Evolutionary conservation across 495 filamentous ascomycete species (phyloP).

Genomic region (Immersiella caudata): DNA sequence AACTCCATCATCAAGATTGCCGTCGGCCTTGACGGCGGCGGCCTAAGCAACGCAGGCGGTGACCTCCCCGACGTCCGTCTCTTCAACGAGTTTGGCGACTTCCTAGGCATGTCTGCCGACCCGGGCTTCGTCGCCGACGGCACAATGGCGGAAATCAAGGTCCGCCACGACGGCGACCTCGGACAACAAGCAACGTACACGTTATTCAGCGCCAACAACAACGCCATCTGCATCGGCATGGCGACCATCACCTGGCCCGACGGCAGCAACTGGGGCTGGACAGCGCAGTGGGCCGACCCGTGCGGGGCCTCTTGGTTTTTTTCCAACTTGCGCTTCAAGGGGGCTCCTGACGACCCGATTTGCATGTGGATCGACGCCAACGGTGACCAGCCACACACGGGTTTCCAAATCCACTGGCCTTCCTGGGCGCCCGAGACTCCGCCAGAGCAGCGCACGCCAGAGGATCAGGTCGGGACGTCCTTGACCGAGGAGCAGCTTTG

Average conservation of each 20-base stretch:
- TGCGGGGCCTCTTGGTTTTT: too few relatives aligned
- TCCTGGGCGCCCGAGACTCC: not conserved
- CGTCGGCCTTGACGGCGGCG: constrained; percentile 34
- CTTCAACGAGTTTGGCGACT: constrained; percentile 36
- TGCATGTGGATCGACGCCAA: constrained; percentile 40
- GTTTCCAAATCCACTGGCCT: constrained; percentile 40
- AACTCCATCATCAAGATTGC: constrained; percentile 30
- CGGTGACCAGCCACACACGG: constrained; percentile 35
- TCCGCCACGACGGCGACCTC: constrained; percentile 24
- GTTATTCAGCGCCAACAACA: constrained; percentile 35
- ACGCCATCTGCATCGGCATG: constrained; percentile 38
- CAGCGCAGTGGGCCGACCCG: too few relatives aligned
- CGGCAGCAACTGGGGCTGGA: too few relatives aligned
- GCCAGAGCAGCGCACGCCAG: constrained; percentile 18
- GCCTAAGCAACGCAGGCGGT: constrained; percentile 32
- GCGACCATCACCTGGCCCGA: constrained; percentile 33
- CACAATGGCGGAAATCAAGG: constrained; percentile 27
- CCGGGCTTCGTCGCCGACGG: constrained; percentile 31
- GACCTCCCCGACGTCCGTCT: constrained; percentile 39
- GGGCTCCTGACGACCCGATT: too few relatives aligned
- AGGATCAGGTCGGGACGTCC: not conserved
- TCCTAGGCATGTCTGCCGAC: constrained; percentile 30
- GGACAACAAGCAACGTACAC: constrained; percentile 33
- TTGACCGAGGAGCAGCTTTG: not conserved
- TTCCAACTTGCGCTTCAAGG: too few relatives aligned